Conservation (phyloP, 208 protist species). For the Leishmania mexicana region DNA sequence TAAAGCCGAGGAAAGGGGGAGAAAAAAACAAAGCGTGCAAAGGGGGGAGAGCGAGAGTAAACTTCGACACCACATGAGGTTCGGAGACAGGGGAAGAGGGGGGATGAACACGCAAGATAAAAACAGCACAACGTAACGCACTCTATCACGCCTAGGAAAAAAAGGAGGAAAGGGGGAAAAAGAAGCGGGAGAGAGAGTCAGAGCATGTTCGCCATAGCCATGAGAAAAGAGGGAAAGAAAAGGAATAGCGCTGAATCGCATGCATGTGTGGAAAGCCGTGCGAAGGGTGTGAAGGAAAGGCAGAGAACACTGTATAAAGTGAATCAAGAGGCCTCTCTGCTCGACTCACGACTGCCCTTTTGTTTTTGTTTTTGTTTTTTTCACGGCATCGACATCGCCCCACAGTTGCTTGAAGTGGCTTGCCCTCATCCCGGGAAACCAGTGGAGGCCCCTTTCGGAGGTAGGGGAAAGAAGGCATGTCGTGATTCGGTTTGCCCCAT, state of each 20-base stretch:
- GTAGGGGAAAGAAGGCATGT: conserved; percentile 2
- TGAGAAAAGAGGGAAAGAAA: neutral
- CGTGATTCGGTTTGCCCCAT: conserved; percentile 15
- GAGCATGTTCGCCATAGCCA: neutral
- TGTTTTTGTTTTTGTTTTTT: neutral
- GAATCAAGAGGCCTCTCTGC: neutral
- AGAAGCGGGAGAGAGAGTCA: neutral
- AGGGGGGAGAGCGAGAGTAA: neutral
- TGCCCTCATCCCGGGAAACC: neutral
- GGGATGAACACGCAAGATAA: neutral
- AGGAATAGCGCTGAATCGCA: neutral
- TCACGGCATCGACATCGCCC: neutral
- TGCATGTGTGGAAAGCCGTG: neutral
- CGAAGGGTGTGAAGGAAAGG: neutral
- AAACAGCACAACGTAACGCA: neutral
- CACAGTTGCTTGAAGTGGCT: neutral
- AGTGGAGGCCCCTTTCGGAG: neutral
- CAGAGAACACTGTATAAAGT: neutral
- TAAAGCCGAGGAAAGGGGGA: neutral
- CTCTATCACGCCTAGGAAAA: neutral
- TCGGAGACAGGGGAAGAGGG: neutral
- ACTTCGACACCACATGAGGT: neutral
- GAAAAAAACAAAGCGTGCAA: neutral
- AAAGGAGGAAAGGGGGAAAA: neutral
- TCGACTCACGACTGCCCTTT: neutral